A percentile compares a stretch with the other conserved stretches of the same genome.
These are phyloP conservation scores for Penicillium crystallinum DNA, from an alignment of 495 filamentous ascomycete genomes.

Conservation along the genomic window DNA sequence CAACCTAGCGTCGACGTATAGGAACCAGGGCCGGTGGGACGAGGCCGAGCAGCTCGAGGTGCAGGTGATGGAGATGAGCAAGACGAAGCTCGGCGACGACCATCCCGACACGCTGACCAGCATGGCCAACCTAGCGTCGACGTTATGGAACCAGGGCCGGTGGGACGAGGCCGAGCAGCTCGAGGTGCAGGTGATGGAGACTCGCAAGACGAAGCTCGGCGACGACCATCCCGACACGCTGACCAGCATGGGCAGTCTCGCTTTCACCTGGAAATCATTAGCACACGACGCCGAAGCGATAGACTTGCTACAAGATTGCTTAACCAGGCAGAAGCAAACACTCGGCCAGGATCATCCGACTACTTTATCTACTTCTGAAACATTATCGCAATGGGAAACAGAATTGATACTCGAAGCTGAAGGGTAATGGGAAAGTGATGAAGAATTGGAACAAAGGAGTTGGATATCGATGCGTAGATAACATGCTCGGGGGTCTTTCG, in stretches of 20 bases:
- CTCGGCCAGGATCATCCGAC: not conserved
- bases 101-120: no score
- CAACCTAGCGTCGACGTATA: no score
- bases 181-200: slow-evolving; percentile 4
- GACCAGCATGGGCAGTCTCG: slow-evolving; percentile 6
- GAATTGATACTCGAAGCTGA: not conserved
- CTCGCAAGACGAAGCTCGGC: slow-evolving; percentile 1
- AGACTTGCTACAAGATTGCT: not conserved
- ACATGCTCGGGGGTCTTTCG: not conserved
- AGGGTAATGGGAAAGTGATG: not conserved
- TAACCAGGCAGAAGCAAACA: not conserved
- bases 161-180: slow-evolving; percentile 21
- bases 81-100: no score
- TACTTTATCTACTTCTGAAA: slow-evolving; percentile 7
- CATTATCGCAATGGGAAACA: slow-evolving; percentile 2
- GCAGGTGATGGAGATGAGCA: no score
- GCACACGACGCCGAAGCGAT: slow-evolving; percentile 1
- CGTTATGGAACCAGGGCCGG: slow-evolving; percentile 15
- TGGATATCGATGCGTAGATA: not conserved
- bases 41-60: slow-evolving; percentile 16
- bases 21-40: slow-evolving; percentile 16
- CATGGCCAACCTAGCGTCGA: no score
- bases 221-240: no score
- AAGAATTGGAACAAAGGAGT: not conserved
- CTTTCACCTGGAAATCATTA: slow-evolving; percentile 4